phyloP scores from a whole-genome alignment of 805 yeast species.

The Phaffomyces thermotolerans region DNA sequence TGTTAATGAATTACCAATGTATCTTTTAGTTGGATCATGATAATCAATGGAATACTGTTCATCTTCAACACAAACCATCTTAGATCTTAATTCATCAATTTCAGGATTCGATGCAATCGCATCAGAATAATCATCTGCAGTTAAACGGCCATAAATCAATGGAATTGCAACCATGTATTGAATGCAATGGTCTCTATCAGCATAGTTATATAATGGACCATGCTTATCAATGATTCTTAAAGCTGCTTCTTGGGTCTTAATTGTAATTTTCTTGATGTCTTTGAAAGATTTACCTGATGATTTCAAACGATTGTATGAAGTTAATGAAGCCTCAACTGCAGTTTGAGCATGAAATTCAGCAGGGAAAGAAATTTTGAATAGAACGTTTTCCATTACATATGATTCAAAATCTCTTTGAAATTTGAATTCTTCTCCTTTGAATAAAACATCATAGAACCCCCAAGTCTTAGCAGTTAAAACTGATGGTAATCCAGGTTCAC shows the following conservation, averaged over 20 bases:
- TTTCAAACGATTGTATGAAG: slow-evolving; percentile 31
- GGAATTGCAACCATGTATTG: slow-evolving; percentile 59
- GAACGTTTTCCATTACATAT: slow-evolving; percentile 56
- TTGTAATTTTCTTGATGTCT: slow-evolving; percentile 42
- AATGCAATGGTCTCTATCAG: slow-evolving; percentile 59
- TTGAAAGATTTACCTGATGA: slow-evolving; percentile 35
- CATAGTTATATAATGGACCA: slow-evolving; percentile 56
- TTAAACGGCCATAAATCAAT: slow-evolving; percentile 44
- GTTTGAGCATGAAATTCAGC: slow-evolving; percentile 65
- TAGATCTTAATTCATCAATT: slow-evolving; percentile 43
- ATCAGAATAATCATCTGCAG: slow-evolving; percentile 53
- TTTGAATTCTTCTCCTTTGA: slow-evolving; percentile 43
- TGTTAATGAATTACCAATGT: slow-evolving; percentile 47
- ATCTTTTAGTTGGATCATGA: slow-evolving; percentile 50
- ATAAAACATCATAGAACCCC: slow-evolving; percentile 60
- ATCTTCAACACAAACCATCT: slow-evolving; percentile 49
- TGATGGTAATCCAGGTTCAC: slow-evolving; percentile 51
- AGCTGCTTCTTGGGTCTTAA: slow-evolving; percentile 56
- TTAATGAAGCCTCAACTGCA: slow-evolving; percentile 53
- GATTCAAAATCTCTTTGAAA: slow-evolving; percentile 49
- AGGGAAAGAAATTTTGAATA: slow-evolving; percentile 56
- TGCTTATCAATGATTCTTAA: slow-evolving; percentile 51
- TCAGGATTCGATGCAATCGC: slow-evolving; percentile 42
- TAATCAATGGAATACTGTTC: slow-evolving; percentile 42
- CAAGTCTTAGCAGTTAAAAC: slow-evolving; percentile 50